These are phyloP conservation scores for Pseudogymnoascus verrucosus DNA, from an alignment of 2,329 filamentous ascomycete genomes.

Conservation along the genomic window DNA sequence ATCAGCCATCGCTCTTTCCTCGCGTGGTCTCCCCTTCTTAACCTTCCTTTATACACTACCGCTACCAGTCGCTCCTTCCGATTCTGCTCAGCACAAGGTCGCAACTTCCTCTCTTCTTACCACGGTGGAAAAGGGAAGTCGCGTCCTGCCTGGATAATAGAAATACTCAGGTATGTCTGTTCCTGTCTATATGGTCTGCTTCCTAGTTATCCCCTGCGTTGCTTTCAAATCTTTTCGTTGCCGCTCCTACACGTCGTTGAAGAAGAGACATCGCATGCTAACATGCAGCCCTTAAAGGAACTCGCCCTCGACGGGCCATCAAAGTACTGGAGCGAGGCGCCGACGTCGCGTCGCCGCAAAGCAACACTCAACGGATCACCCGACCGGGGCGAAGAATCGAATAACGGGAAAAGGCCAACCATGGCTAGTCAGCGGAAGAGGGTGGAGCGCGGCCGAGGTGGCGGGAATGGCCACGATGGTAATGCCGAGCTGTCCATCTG, in stretches of 20 bases:
- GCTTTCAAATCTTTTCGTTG: background rate
- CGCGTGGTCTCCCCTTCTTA: background rate
- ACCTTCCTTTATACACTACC: background rate
- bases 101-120: constrained; percentile 5
- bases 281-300: background rate
- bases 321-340: constrained; percentile 5
- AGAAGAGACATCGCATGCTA: background rate
- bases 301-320: constrained; percentile 7
- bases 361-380: background rate
- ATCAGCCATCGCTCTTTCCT: background rate
- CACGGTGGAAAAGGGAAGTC: constrained; percentile 1
- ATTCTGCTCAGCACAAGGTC: background rate
- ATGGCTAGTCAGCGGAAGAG: constrained; percentile 6
- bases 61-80: background rate
- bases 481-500: background rate
- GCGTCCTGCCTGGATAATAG: constrained; percentile 6
- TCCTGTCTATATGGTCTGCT: constrained; percentile 6
- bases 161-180: constrained; percentile 9
- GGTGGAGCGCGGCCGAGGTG: background rate
- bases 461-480: background rate
- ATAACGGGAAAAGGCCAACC: background rate
- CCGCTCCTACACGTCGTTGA: background rate
- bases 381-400: background rate
- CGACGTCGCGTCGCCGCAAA: background rate
- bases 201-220: constrained; percentile 5